These are phyloP conservation scores for Cairneyella variabilis DNA, from an alignment of 495 filamentous ascomycete genomes.

Conservation along the genomic window DNA sequence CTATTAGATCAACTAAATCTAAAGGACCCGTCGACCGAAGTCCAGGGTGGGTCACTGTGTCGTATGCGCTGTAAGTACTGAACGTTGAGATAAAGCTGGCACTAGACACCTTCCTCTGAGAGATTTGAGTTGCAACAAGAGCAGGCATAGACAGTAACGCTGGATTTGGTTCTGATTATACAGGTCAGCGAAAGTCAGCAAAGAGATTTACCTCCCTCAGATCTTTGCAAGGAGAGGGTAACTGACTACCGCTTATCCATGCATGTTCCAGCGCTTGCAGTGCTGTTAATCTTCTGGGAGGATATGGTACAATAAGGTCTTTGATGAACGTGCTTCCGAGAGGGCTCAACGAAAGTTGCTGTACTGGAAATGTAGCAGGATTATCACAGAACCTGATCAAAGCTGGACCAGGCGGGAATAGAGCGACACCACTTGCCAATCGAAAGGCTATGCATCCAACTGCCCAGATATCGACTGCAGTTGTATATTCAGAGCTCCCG, in stretches of 20 bases:
- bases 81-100: too few species aligned
- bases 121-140: too few species aligned
- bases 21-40: too few species aligned
- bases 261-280: not conserved
- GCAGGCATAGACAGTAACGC: too few species aligned
- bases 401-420: not conserved
- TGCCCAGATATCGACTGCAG: constrained; percentile 5
- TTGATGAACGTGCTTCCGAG: not conserved
- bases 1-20: too few species aligned
- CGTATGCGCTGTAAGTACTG: too few species aligned
- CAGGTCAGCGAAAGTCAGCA: too few species aligned
- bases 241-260: not conserved
- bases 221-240: too few species aligned
- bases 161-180: too few species aligned
- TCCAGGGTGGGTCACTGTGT: too few species aligned
- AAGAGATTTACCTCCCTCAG: too few species aligned
- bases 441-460: constrained; percentile 2
- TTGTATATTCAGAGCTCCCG: not conserved
- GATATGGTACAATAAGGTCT: not conserved
- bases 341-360: not conserved
- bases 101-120: too few species aligned
- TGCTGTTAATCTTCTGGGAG: not conserved
- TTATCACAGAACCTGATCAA: not conserved
- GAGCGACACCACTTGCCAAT: not conserved
- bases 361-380: not conserved